Evolutionary conservation across 2,329 filamentous ascomycete species (phyloP).

Genomic region (Trichoderma sp.): DNA sequence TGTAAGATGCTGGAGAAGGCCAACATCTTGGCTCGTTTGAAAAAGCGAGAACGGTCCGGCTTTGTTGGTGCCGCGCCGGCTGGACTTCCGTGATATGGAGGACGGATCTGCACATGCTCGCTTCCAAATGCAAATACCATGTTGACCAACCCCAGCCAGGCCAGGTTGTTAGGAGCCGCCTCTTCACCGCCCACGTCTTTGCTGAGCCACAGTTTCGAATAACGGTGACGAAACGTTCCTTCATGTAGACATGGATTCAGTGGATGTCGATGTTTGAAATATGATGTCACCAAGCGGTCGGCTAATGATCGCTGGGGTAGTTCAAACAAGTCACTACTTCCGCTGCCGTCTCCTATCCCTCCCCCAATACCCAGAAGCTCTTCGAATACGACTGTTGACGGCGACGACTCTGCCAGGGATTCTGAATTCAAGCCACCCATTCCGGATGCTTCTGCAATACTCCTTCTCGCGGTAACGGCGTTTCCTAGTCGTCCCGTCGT

Average conservation of each 20-base stretch:
- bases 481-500: background rate
- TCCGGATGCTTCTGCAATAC: background rate
- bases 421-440: background rate
- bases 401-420: constrained; percentile 3
- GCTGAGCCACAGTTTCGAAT: constrained; percentile 10
- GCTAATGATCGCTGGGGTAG: constrained; percentile 8
- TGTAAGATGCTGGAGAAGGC: constrained; percentile 10
- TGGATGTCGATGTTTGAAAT: constrained; percentile 11
- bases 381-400: constrained; percentile 11
- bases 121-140: constrained; percentile 14
- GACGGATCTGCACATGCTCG: constrained; percentile 5
- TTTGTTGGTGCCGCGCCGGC: background rate
- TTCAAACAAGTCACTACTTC: constrained; percentile 11
- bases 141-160: constrained; percentile 8
- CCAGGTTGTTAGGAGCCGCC: constrained; percentile 8
- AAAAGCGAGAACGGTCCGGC: constrained; percentile 11
- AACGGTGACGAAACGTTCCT: constrained; percentile 6
- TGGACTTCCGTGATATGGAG: background rate
- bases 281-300: constrained; percentile 1
- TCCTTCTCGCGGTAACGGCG: background rate
- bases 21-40: constrained; percentile 11
- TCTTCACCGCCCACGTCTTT: constrained; percentile 11
- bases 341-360: constrained; percentile 2
- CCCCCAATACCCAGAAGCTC: constrained; percentile 6
- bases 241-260: constrained; percentile 14